Evolutionary conservation across 108 stramenopile genomes (phyloP).

Genomic region (Seminavis robusta): DNA sequence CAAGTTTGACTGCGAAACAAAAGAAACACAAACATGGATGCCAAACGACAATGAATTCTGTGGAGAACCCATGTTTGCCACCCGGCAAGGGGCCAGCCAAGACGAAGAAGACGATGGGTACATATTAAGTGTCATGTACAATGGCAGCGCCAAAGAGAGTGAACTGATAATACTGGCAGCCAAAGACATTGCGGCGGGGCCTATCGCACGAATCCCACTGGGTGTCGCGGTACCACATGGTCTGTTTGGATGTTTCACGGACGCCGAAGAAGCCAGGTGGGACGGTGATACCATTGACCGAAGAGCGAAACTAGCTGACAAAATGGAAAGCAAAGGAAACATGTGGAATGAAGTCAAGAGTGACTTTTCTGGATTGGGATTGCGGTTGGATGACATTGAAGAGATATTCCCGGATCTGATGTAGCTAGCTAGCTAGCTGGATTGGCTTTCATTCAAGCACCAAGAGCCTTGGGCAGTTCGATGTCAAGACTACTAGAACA

Average conservation of each 20-base stretch:
- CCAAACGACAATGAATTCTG: conserved; percentile 74
- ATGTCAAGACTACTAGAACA: too few species aligned
- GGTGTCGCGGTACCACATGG: conserved; percentile 81
- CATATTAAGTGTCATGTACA: conserved; percentile 60
- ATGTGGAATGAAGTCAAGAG: conserved; percentile 89
- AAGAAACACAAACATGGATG: conserved; percentile 57
- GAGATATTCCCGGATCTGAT: too few species aligned
- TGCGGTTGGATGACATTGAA: conserved; percentile 86
- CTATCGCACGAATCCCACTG: conserved; percentile 63
- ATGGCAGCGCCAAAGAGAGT: conserved; percentile 55
- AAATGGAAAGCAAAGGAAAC: conserved; percentile 80
- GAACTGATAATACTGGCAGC: conserved; percentile 67
- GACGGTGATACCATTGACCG: conserved; percentile 70
- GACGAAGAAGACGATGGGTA: conserved; percentile 69
- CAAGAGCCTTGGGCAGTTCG: too few species aligned
- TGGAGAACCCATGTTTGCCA: conserved; percentile 86
- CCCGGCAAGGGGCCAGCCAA: conserved; percentile 24
- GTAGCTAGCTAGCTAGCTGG: too few species aligned
- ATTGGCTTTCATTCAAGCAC: too few species aligned
- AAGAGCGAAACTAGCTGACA: conserved; percentile 78
- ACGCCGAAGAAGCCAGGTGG: conserved; percentile 65
- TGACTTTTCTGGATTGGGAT: conserved; percentile 84
- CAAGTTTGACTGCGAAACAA: conserved; percentile 49
- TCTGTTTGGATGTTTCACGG: conserved; percentile 70
- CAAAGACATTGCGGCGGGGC: conserved; percentile 48